Evolutionary conservation across 306 rosid species (phyloP).

Genomic region (Acacia acuminata): DNA sequence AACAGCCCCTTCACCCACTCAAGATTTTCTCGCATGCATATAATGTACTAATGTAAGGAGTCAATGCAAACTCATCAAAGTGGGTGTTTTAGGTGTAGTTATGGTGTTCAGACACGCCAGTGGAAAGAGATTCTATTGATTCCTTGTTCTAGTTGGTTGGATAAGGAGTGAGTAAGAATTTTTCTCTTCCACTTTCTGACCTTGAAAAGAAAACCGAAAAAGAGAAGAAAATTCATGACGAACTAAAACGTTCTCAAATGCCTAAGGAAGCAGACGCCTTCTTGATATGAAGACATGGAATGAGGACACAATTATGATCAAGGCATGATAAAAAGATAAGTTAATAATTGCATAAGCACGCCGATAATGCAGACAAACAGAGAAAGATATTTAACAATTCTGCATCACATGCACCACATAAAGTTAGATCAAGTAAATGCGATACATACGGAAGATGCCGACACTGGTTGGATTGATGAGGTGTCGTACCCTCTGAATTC

Average conservation of each 20-base stretch:
- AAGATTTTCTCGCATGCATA: not conserved
- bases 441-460: conserved; percentile 69
- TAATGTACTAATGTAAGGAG: not conserved
- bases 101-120: not conserved
- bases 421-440: conserved; percentile 17
- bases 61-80: not conserved
- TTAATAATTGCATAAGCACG: not conserved
- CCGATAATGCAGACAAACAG: conserved; percentile 12
- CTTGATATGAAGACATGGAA: conserved; percentile 13
- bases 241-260: conserved; percentile 18
- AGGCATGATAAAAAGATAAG: not conserved
- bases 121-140: not conserved
- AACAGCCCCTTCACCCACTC: not conserved
- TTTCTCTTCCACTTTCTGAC: not conserved
- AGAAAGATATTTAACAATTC: not conserved
- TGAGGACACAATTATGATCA: conserved; percentile 1
- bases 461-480: conserved; percentile 66
- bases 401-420: not conserved
- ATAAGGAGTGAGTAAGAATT: not conserved
- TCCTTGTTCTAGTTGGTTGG: not conserved
- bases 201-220: not conserved
- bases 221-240: conserved; percentile 20
- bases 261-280: conserved; percentile 12
- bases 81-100: not conserved
- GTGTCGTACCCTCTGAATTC: conserved; percentile 64